Evolutionary conservation across 495 filamentous ascomycete species (phyloP), one percentile per base, ranked within the genome.

Genomic region (Podospora bellae-mahoneyi): DNA sequence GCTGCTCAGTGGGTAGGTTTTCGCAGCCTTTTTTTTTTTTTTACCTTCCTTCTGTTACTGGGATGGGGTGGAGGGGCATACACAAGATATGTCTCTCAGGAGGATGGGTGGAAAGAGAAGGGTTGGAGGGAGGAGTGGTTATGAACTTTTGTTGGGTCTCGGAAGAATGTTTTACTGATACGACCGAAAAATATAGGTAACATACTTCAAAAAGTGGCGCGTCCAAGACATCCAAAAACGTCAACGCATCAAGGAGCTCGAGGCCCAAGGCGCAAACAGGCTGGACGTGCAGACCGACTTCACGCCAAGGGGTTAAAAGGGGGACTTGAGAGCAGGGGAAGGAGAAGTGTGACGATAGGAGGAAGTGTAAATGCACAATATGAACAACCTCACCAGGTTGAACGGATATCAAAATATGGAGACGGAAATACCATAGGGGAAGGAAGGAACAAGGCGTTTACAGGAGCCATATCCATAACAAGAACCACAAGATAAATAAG

Each of bases 131-230:
- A 18, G 4, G 32, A 19, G 18, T 18, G 65, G 34, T 6, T 34
- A 20, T 44, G 18, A 32, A 32, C 23, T 23, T 23, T 23, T 23
- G 23, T 23, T 23, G 23, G 1, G 23, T 23, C 23, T 23, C 23
- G 23, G 23, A 23, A 23, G 23, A 23, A 23, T 23, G 23, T 32
- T 4, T 7, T 18, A 67, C 4, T 16, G 20, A 44, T 2, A n/a
- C 26, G 48, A 66, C 44, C 73, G 30, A 7, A 32, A 32, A 32
- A 23, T 23, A 23, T 7, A 97, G 94, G 92, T 98, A 66, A 91
- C 91, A 79, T 97, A 99, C 79, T 99, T 99, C 84, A 97, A 98
- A 80, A 91, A 97, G 76, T 88, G 92, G 79, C 84, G 95, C 68
- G 92, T 98, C 54, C 93, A 95, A 83, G 94, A 98, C 66, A 85